Percentiles rank a stretch among this genome's conserved stretches.
Evolutionary conservation across 2,329 filamentous ascomycete genomes (phyloP).

Genomic region (Fusarium humuli): DNA sequence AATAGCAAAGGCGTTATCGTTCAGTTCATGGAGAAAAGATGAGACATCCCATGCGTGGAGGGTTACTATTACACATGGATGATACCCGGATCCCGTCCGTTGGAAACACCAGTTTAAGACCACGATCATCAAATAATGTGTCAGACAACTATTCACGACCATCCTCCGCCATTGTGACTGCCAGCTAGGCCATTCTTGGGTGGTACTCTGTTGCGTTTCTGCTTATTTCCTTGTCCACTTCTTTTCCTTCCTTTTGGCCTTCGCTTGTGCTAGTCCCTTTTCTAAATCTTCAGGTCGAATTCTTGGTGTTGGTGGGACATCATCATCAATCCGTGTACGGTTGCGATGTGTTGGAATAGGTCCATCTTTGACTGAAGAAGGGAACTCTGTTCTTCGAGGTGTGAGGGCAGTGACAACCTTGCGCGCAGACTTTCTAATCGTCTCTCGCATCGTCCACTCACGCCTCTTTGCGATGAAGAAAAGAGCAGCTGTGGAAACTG

Average conservation of each 20-base stretch:
- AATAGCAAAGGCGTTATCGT: slow-evolving; percentile 42
- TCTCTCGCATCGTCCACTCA: slow-evolving; percentile 83
- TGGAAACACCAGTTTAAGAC: slow-evolving; percentile 32
- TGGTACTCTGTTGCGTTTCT: background rate
- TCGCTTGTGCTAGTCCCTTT: slow-evolving; percentile 61
- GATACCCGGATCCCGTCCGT: slow-evolving; percentile 49
- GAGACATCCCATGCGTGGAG: slow-evolving; percentile 40
- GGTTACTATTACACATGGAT: slow-evolving; percentile 47
- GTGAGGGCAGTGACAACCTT: slow-evolving; percentile 72
- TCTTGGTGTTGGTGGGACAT: slow-evolving; percentile 70
- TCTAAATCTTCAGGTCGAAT: slow-evolving; percentile 68
- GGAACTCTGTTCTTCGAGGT: slow-evolving; percentile 71
- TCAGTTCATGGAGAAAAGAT: slow-evolving; percentile 41
- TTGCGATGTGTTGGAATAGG: slow-evolving; percentile 47
- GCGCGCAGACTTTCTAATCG: slow-evolving; percentile 74
- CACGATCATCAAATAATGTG: slow-evolving; percentile 7
- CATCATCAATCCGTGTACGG: slow-evolving; percentile 61
- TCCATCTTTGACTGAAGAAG: slow-evolving; percentile 64
- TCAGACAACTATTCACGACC: slow-evolving; percentile 1
- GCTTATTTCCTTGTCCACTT: slow-evolving; percentile 42
- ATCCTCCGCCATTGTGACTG: background rate
- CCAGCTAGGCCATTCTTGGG: background rate
- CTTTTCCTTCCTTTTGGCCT: slow-evolving; percentile 52
- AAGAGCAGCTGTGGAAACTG: slow-evolving; percentile 73
- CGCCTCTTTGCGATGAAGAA: slow-evolving; percentile 87